Percentiles rank a stretch among this genome's conserved stretches.
Evolutionary conservation across 2,329 filamentous ascomycete genomes (phyloP).

Genomic region (Penicillium frequentans): DNA sequence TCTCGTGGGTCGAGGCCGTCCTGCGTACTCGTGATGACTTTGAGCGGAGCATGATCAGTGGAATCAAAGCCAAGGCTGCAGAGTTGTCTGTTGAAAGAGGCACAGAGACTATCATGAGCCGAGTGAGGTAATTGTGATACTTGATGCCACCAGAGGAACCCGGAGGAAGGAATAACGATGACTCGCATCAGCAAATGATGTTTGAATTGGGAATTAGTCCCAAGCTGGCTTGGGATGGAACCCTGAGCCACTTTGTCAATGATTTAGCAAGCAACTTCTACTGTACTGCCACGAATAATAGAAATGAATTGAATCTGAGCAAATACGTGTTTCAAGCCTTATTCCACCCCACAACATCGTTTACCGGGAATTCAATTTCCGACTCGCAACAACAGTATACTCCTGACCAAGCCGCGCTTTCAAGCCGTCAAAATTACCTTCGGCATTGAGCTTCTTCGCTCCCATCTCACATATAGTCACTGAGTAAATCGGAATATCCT

Average conservation of each 20-base stretch:
- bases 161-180: background rate
- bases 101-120: slow-evolving; percentile 90
- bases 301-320: background rate
- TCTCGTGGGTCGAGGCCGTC: slow-evolving; percentile 94
- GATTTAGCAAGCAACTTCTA: slow-evolving; percentile 8
- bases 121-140: slow-evolving; percentile 65
- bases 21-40: slow-evolving; percentile 87
- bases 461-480: slow-evolving; percentile 87
- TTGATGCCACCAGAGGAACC: background rate
- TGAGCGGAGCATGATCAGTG: slow-evolving; percentile 83
- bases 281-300: slow-evolving; percentile 11
- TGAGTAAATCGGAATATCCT: slow-evolving; percentile 64
- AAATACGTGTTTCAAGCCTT: background rate
- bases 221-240: slow-evolving; percentile 25
- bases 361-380: slow-evolving; percentile 18
- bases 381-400: slow-evolving; percentile 52
- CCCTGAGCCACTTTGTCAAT: background rate
- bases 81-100: slow-evolving; percentile 79
- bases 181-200: background rate
- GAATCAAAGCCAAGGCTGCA: slow-evolving; percentile 84
- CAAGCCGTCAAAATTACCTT: slow-evolving; percentile 4
- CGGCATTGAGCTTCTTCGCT: slow-evolving; percentile 61
- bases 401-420: slow-evolving; percentile 51
- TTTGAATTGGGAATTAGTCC: background rate
- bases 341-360: background rate